These are phyloP conservation scores for Raddia guianensis DNA, from an alignment of 176 grass and related monocot species.

Conservation along the genomic window DNA sequence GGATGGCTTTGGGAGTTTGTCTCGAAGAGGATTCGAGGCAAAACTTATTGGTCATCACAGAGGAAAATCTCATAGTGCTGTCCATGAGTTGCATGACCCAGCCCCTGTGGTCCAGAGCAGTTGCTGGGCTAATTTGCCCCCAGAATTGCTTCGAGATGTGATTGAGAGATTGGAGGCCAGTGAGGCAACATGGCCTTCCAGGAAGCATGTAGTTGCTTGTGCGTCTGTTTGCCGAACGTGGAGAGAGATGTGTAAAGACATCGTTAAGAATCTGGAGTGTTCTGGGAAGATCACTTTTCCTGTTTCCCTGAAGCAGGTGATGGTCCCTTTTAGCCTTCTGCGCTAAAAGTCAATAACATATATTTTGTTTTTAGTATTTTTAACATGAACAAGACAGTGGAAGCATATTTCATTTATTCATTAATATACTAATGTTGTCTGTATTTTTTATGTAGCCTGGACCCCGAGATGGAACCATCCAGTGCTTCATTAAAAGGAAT, in stretches of 20 bases:
- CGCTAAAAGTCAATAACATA: not conserved
- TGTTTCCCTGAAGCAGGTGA: constrained; percentile 78
- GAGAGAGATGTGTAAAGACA: constrained; percentile 76
- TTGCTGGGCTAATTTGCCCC: constrained; percentile 72
- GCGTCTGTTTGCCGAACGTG: constrained; percentile 69
- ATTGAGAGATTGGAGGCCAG: constrained; percentile 74
- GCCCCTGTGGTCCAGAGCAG: constrained; percentile 53
- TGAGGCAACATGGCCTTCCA: constrained; percentile 64
- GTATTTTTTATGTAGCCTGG: constrained; percentile 61
- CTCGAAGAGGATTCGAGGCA: constrained; percentile 63
- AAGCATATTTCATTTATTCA: constrained; percentile 4
- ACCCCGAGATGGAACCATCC: constrained; percentile 72
- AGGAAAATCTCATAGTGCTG: constrained; percentile 67
- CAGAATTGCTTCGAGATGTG: constrained; percentile 69
- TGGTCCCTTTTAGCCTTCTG: constrained; percentile 14
- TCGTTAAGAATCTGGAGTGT: constrained; percentile 69
- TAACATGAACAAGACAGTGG: not conserved
- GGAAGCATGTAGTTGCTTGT: constrained; percentile 64
- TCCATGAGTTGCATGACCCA: constrained; percentile 70
- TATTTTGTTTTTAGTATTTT: constrained; percentile 10
- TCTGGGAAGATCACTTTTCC: constrained; percentile 79
- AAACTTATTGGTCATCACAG: constrained; percentile 54
- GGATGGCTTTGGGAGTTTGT: constrained; percentile 65
- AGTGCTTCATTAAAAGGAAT: constrained; percentile 90
- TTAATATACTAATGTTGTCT: constrained; percentile 32